Base-by-base conservation (phyloP, 2,329 filamentous ascomycete species). In the Blastomyces parvus region DNA sequence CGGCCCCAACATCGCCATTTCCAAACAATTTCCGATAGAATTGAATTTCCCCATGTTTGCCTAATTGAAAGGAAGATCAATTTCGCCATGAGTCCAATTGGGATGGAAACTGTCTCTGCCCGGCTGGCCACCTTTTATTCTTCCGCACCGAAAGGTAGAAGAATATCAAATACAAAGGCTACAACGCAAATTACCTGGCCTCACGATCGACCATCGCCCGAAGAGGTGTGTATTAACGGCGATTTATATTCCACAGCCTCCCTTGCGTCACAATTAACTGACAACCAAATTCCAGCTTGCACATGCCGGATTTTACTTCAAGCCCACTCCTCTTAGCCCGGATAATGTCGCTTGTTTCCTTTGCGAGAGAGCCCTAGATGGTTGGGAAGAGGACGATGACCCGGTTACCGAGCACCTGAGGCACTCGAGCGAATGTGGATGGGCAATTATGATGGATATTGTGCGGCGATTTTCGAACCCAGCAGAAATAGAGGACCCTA, bases 281-380 rank as follows among this genome's bases (percentile, higher is more conserved):
- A 66, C 59, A 59, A 56, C 60, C 42, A 52, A 52, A 52, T 30
- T 58, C 55, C 72, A 96, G 89, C 87, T 99, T 70, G 93, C 94
- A 4, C 86, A 85, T 71, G 93, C 94, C 63, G 94, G 94, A 46
- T 96, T 99, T 78, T 94, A 88, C 78, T 97, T 90, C 78, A 84
- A 87, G 65, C 93, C 94, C 1, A 85, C 84, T 17, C 81, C 84
- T 60, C 83, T 85, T 57, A 89, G 86, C 71, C 87, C 87, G 46
- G 94, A 99, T 75, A 97, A 97, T 74, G 90, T 90, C 58, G 84
- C 86, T 68, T 99, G 94, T 75, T 97, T 95, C 75, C 82, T 91
- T 46, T 99, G 94, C 78, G 80, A 86, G 66, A 89, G 90, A 73
- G 85, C 87, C 62, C 82, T 99, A 14, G 91, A 95, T 73, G 92